Base-by-base conservation (phyloP, 2,329 filamentous ascomycete genomes). In the Lasiodiplodia gonubiensis region DNA sequence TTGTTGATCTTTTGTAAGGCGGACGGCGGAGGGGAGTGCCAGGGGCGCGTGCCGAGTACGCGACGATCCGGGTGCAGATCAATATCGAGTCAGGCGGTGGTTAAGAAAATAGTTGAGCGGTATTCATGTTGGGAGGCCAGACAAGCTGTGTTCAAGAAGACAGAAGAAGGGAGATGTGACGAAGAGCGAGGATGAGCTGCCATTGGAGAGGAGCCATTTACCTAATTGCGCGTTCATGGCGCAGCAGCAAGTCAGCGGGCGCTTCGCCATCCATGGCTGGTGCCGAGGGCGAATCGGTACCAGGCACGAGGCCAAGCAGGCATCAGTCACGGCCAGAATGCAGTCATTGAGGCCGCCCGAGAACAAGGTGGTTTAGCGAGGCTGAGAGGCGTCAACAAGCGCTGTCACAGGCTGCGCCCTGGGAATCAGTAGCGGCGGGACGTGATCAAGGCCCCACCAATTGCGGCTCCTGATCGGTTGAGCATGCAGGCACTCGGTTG, bases 61-160 rank as follows among this genome's bases (percentile, higher is more conserved):
- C 54, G 54, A 39, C 54, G 54, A 57, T 57, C 54, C 54, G 54
- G 49, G 25, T 57, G 54, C 16, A 35, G 54, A 57, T 57, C 54
- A 42, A 35, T 57, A 57, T 25, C 21, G 54, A n/a, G 35, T 55
- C 30, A 35, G 18, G 16, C 27, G 30, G 35, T 18, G n/a, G n/a
- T n/a, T 21, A 35, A 18, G 21, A 12, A 57, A 23, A 12, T 16
- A 21, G 33, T 25, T 46, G 21, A 39, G 55, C 8, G 33, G 48
- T n/a, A 30, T 23, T 30, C 23, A 18, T 11, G 8, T 3, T 14
- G 11, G 18, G 21, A 30, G 49, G 25, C 49, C 16, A 52, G 49
- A 52, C 49, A 27, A 27, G 23, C 21, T 52, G 6, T 25, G 2
- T 25, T 14, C 3, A 33, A 42, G 39, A 27, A 27, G 25, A 30